Conservation (phyloP, 2,329 filamentous ascomycete genomes). For the Penicillium sp. region DNA sequence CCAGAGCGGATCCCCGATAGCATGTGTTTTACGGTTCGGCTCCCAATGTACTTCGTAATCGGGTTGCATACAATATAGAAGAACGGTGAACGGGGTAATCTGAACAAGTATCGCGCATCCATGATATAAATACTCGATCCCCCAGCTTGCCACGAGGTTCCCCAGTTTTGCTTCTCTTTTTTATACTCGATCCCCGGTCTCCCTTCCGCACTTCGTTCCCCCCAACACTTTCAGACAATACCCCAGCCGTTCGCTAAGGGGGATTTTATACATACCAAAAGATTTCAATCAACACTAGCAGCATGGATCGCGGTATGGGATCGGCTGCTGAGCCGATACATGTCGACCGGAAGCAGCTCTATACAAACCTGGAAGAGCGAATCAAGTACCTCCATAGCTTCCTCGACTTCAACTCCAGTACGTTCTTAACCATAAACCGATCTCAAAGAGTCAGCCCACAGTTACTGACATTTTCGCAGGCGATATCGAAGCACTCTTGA, state of each 20-base stretch:
- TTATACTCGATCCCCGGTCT: not conserved
- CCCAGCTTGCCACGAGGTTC: slow-evolving; percentile 16
- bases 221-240: not conserved
- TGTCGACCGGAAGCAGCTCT: slow-evolving; percentile 67
- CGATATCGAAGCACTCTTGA: slow-evolving; percentile 68
- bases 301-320: slow-evolving; percentile 20
- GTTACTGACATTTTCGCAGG: slow-evolving; percentile 44
- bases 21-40: not conserved
- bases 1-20: not conserved
- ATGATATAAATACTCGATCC: slow-evolving; percentile 16
- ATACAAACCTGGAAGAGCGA: slow-evolving; percentile 66
- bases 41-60: not conserved
- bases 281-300: not conserved
- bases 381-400: slow-evolving; percentile 73
- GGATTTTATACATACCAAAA: not conserved
- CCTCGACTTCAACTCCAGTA: slow-evolving; percentile 70
- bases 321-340: slow-evolving; percentile 47
- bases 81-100: not conserved
- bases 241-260: not conserved
- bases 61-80: not conserved
- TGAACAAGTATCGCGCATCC: not conserved
- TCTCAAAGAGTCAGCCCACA: not conserved
- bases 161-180: slow-evolving; percentile 12
- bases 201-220: too few species aligned
- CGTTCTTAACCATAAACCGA: slow-evolving; percentile 28